Base-by-base conservation (phyloP, 495 filamentous ascomycete genomes). In the Penicillium macrosclerotiorum region DNA sequence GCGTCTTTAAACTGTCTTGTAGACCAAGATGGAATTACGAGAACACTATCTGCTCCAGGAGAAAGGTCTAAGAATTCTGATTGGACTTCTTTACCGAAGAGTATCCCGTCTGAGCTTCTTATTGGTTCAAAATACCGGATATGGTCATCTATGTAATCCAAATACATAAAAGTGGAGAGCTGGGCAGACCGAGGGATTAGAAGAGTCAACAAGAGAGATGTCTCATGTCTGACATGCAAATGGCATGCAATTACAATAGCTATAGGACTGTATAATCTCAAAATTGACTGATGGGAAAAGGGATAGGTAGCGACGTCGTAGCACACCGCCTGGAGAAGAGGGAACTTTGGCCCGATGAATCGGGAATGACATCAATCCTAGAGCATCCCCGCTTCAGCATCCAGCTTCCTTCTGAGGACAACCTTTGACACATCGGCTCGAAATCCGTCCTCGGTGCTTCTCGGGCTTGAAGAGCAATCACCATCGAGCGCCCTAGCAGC, bases 401-500 rank as follows among this genome's bases (percentile, higher is more conserved):
- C 20, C 35, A 62, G 56, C 56, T 62, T 60, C 59, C 49, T 59
- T 62, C 42, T 42, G 22, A 55, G 54, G 42, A 42, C 42, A 42
- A 32, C 27, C 31, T 19, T 23, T 29, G 20, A 47, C 39, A 35
- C 38, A 45, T 46, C 56, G 56, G 41, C 40, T 8, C 18, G n/a
- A 52, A 41, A 33, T 46, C 48, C 55, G 41, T 48, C 43, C 55
- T 61, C 60, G 57, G 57, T 58, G 51, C 46, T 61, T 53, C 56
- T 63, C 57, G 60, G 60, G 22, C 43, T 14, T 17, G 37, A 32
- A 60, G 50, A 53, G 48, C 52, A 60, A 62, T 62, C 59, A 60
- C 31, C 52, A 35, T 56, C 36, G n/a, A 56, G 39, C 35, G 14
- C 17, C 23, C 14, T 37, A 16, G 25, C 7, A 44, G 40, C 29